Conservation (phyloP, 2,329 filamentous ascomycete genomes). For the Fusarium verticillioides region DNA sequence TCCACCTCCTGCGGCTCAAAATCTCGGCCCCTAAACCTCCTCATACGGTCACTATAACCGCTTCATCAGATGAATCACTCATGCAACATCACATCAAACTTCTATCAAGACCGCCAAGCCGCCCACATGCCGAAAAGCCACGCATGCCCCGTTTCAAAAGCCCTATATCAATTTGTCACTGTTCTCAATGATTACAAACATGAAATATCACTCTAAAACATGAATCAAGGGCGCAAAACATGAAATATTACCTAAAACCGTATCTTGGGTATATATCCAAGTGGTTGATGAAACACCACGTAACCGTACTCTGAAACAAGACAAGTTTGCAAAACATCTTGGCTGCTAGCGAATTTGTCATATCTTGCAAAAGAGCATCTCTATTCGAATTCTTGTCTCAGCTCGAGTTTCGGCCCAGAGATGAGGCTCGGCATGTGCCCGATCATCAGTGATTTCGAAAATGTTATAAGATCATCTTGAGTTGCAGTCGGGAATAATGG, state of each 20-base stretch:
- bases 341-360: not conserved
- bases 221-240: not conserved
- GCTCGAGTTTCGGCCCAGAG: not conserved
- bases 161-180: not conserved
- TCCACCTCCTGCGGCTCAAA: not conserved
- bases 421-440: not conserved
- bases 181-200: not conserved
- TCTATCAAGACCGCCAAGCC: not conserved
- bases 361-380: not conserved
- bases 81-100: not conserved
- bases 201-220: conserved; percentile 2
- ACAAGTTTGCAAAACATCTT: conserved; percentile 8
- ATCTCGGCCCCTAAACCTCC: not conserved
- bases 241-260: not conserved
- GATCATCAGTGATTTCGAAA: not conserved
- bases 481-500: not conserved
- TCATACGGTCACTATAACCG: not conserved
- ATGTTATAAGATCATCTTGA: conserved; percentile 3
- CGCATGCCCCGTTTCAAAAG: conserved; percentile 3
- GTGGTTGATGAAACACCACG: conserved; percentile 11
- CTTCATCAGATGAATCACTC: not conserved
- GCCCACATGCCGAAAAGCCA: conserved; percentile 7
- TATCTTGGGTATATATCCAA: not conserved
- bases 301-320: conserved; percentile 12
- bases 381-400: not conserved